A percentile compares a stretch with the other conserved stretches of the same genome.
phyloP scores from a whole-genome alignment of 179 eudicot species.

The Monotropa hypopitys region DNA sequence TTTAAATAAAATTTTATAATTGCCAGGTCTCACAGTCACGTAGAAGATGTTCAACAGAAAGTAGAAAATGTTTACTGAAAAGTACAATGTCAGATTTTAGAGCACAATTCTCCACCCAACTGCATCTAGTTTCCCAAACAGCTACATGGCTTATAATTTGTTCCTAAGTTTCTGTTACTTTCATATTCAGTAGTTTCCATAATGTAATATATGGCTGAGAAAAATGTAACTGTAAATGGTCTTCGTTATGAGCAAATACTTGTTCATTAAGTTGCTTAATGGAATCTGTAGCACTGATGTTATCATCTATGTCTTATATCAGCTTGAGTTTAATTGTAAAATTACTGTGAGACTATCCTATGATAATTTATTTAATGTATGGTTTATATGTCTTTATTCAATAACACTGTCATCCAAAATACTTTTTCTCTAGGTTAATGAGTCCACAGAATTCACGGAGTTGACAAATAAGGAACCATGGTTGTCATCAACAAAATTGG shows the following conservation, averaged over 20 bases:
- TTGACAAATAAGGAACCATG: constrained; percentile 61
- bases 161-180: neutral
- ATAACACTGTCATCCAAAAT: neutral
- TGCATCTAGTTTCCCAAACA: too few species aligned
- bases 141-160: neutral
- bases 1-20: too few species aligned
- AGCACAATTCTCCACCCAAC: neutral
- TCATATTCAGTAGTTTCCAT: neutral
- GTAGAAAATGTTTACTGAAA: too few species aligned
- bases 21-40: too few species aligned
- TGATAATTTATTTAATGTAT: neutral
- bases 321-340: neutral
- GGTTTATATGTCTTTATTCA: neutral
- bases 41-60: too few species aligned
- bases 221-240: neutral
- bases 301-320: neutral
- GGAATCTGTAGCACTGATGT: neutral
- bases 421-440: constrained; percentile 33
- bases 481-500: constrained; percentile 73
- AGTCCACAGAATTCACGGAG: constrained; percentile 55
- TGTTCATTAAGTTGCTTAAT: neutral
- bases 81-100: too few species aligned
- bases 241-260: neutral
- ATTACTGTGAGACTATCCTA: neutral
- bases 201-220: neutral